Percentiles rank a stretch among this genome's conserved stretches.
Evolutionary conservation across 148 eudicot genomes (phyloP).

Genomic region (Talinum fruticosum): DNA sequence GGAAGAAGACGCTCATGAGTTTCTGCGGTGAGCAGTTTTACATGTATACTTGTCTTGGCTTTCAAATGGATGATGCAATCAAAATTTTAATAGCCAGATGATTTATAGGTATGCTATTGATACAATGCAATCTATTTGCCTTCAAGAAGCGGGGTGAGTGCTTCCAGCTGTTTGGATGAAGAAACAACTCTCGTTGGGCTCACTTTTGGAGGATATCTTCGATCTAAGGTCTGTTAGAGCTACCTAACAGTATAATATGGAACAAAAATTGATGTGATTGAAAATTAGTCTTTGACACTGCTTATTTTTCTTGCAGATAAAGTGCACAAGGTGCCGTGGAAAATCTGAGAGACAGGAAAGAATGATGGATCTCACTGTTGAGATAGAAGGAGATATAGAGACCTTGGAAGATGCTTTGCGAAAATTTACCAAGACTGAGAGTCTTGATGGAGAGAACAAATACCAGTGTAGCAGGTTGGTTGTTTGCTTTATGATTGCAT

Average conservation of each 20-base stretch:
- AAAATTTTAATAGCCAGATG: conserved; percentile 10
- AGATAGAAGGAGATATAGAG: conserved; percentile 73
- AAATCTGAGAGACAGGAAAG: conserved; percentile 71
- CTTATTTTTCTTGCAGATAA: conserved; percentile 46
- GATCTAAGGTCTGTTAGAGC: conserved; percentile 58
- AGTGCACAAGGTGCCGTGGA: conserved; percentile 67
- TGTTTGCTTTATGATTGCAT: conserved; percentile 9
- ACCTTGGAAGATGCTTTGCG: conserved; percentile 75
- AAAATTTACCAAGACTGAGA: conserved; percentile 61
- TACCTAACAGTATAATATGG: background rate
- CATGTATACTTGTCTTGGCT: background rate
- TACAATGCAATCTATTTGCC: conserved; percentile 67
- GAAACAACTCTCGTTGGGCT: conserved; percentile 76
- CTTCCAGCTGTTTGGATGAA: conserved; percentile 51
- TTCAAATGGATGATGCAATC: conserved; percentile 1
- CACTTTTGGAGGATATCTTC: conserved; percentile 85
- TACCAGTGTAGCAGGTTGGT: conserved; percentile 78
- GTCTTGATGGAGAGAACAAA: conserved; percentile 86
- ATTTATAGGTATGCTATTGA: conserved; percentile 66
- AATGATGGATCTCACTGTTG: conserved; percentile 89
- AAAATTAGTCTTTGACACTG: background rate
- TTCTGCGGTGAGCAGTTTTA: conserved; percentile 51
- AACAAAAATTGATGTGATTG: background rate
- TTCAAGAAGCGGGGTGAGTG: conserved; percentile 52
- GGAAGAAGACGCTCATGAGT: conserved; percentile 96